phyloP scores from a whole-genome alignment of 805 yeast species.

The Candida boleticola region DNA sequence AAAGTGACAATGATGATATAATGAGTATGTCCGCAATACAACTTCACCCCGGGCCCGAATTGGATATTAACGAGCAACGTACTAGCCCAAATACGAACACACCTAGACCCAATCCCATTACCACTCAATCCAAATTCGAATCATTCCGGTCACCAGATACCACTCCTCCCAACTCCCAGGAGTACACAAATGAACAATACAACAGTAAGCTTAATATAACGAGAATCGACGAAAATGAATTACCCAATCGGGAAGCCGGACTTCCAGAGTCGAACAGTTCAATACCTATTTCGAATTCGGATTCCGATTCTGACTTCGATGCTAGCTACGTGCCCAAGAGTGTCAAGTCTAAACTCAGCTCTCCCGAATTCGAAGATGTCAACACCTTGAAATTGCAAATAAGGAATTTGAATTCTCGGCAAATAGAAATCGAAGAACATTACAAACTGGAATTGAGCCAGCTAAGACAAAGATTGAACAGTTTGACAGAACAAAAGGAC shows the following conservation, averaged over 20 bases:
- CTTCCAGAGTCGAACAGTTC: neutral
- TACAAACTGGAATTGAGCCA: slow-evolving; percentile 9
- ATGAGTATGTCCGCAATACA: neutral
- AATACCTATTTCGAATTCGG: neutral
- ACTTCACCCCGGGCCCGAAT: neutral
- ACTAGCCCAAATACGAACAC: neutral
- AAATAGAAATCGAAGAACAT: slow-evolving; percentile 2
- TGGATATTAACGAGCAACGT: neutral
- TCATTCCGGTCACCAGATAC: slow-evolving; percentile 24
- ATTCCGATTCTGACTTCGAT: slow-evolving; percentile 6
- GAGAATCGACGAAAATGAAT: slow-evolving; percentile 3
- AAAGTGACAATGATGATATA: slow-evolving; percentile 1
- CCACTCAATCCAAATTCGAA: neutral
- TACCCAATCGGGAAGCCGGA: neutral
- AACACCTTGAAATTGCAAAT: neutral
- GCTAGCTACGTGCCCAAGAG: slow-evolving; percentile 13
- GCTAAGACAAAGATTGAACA: slow-evolving; percentile 10
- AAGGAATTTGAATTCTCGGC: neutral
- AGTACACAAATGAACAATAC: slow-evolving; percentile 10
- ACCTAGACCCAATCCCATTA: neutral
- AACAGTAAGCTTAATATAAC: too few species aligned
- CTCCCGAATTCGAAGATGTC: slow-evolving; percentile 1
- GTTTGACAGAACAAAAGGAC: slow-evolving; percentile 8
- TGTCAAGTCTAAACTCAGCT: slow-evolving; percentile 1
- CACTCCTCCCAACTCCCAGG: slow-evolving; percentile 33